Evolutionary conservation across 2,329 filamentous ascomycete genomes (phyloP).

Genomic region (Pseudocercospora fijiensis): DNA sequence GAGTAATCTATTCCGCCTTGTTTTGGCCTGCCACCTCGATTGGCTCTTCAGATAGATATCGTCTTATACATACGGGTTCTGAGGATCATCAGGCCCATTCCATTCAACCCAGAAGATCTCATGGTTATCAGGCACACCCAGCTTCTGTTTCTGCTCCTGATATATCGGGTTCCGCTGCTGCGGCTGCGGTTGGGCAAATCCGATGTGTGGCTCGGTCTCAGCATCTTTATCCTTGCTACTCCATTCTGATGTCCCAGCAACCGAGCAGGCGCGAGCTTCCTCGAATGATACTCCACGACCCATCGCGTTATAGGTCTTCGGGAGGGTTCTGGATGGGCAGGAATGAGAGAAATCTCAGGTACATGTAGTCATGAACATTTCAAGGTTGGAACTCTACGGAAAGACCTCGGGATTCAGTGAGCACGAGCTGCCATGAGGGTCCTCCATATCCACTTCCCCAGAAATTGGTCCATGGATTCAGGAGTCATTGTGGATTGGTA

Average conservation of each 20-base stretch:
- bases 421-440: background rate
- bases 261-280: slow-evolving; percentile 9
- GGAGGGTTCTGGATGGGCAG: background rate
- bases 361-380: background rate
- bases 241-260: slow-evolving; percentile 10
- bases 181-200: background rate
- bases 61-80: slow-evolving; percentile 17
- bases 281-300: slow-evolving; percentile 1
- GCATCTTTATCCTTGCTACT: slow-evolving; percentile 11
- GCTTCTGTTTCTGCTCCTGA: background rate
- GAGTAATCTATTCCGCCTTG: background rate
- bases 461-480: background rate
- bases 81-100: slow-evolving; percentile 28
- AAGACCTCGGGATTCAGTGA: background rate
- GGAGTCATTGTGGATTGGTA: background rate
- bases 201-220: slow-evolving; percentile 5
- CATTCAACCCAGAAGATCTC: slow-evolving; percentile 21
- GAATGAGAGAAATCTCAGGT: background rate
- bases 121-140: slow-evolving; percentile 8
- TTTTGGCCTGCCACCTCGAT: background rate
- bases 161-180: slow-evolving; percentile 6
- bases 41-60: background rate
- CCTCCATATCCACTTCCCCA: background rate
- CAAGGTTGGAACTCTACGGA: background rate
- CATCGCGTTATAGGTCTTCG: background rate